Evolutionary conservation across 257 asterid species (phyloP).

Genomic region (Nicotiana otophora): DNA sequence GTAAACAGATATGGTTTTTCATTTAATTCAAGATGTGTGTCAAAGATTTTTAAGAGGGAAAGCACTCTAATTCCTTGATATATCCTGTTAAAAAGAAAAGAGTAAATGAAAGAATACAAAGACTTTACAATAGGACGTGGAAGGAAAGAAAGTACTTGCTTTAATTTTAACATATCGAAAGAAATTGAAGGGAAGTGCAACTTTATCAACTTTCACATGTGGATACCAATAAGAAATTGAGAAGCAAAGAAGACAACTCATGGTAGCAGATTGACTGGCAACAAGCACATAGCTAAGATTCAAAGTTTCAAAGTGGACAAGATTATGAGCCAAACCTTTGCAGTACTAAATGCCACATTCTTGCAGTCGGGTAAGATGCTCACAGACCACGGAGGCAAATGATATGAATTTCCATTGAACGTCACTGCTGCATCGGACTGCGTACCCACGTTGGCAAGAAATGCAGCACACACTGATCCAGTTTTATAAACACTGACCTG

Average conservation of each 20-base stretch:
- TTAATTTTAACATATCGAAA: neutral
- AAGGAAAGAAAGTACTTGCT: neutral
- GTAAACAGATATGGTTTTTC: neutral
- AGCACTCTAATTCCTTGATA: neutral
- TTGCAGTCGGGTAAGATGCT: constrained; percentile 92
- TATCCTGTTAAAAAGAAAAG: neutral
- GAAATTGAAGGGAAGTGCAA: neutral
- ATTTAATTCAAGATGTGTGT: neutral
- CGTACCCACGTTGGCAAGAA: constrained; percentile 59
- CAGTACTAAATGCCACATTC: constrained; percentile 65
- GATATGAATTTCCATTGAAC: constrained; percentile 62
- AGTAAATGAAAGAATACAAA: no score
- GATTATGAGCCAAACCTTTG: constrained; percentile 45
- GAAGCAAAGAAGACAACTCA: neutral
- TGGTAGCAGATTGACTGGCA: neutral
- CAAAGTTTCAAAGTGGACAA: neutral
- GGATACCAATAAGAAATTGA: neutral
- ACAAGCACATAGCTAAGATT: neutral
- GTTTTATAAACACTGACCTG: constrained; percentile 73
- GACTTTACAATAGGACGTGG: neutral
- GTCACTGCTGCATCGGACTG: constrained; percentile 53
- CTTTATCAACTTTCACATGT: neutral
- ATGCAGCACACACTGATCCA: constrained; percentile 63
- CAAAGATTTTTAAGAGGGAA: neutral
- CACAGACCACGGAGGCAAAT: constrained; percentile 86